These are phyloP conservation scores for Tulasnella sp. DNA, from an alignment of 768 basidiomycete genomes.

Conservation along the genomic window DNA sequence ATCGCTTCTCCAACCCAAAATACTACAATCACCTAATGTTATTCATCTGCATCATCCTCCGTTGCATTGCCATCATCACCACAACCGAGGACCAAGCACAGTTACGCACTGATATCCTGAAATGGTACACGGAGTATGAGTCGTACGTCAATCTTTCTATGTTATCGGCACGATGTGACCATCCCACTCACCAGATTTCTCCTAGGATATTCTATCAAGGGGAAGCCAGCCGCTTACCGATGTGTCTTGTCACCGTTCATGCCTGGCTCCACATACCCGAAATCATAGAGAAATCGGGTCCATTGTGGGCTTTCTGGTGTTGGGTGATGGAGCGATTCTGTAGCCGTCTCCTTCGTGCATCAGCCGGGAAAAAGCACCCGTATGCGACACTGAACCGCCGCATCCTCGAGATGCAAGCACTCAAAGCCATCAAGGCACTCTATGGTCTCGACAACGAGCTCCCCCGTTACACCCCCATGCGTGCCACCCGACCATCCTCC, in stretches of 20 bases:
- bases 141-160: background rate
- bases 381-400: background rate
- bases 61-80: constrained; percentile 23
- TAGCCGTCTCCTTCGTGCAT: background rate
- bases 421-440: background rate
- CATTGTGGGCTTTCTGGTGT: constrained; percentile 5
- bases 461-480: background rate
- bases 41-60: constrained; percentile 30
- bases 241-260: background rate
- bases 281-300: background rate
- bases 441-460: background rate
- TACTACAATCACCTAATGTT: constrained; percentile 36
- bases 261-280: constrained; percentile 1
- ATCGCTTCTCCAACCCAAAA: constrained; percentile 24
- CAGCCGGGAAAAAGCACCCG: background rate
- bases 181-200: background rate
- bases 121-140: background rate
- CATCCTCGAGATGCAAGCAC: background rate
- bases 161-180: background rate
- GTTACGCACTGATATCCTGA: constrained; percentile 16
- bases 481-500: background rate
- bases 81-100: constrained; percentile 27
- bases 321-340: constrained; percentile 13
- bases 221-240: background rate
- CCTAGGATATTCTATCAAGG: constrained; percentile 7